phyloP scores from a whole-genome alignment of 2,329 filamentous ascomycete species.

The Cladosporium sphaerospermum region DNA sequence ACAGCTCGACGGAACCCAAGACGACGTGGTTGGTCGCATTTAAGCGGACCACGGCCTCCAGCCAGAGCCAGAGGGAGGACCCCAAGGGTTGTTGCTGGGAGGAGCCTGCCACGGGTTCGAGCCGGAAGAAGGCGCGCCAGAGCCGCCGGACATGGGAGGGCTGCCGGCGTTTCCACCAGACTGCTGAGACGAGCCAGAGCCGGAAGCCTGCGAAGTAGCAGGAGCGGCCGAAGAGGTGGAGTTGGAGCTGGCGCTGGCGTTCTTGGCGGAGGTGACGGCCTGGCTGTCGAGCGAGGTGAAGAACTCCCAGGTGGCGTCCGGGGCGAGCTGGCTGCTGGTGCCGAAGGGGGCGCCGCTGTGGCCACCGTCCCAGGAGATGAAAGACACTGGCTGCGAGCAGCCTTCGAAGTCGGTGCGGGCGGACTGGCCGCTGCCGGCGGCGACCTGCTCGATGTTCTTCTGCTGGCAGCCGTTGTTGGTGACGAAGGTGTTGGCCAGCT shows the following conservation, averaged over 20 bases:
- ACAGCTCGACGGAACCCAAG: too few species aligned
- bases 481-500: slow-evolving; percentile 5
- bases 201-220: neutral
- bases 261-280: neutral
- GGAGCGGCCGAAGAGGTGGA: neutral
- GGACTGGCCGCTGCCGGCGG: slow-evolving; percentile 1
- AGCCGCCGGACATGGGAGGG: neutral
- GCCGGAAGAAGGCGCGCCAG: neutral
- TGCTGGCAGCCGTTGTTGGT: slow-evolving; percentile 8
- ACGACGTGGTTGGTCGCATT: neutral
- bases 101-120: neutral
- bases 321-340: neutral
- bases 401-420: slow-evolving; percentile 8
- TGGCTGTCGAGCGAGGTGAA: neutral
- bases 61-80: neutral
- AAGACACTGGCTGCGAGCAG: slow-evolving; percentile 7
- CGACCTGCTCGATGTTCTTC: neutral
- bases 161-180: neutral
- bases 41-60: neutral
- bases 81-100: neutral
- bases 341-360: slow-evolving; percentile 5
- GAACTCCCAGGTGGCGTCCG: slow-evolving; percentile 10
- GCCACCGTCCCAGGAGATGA: slow-evolving; percentile 10
- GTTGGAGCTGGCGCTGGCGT: neutral
- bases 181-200: neutral